These are phyloP conservation scores for Yueomyces sinensis DNA, from an alignment of 805 yeast genomes.

Conservation along the genomic window DNA sequence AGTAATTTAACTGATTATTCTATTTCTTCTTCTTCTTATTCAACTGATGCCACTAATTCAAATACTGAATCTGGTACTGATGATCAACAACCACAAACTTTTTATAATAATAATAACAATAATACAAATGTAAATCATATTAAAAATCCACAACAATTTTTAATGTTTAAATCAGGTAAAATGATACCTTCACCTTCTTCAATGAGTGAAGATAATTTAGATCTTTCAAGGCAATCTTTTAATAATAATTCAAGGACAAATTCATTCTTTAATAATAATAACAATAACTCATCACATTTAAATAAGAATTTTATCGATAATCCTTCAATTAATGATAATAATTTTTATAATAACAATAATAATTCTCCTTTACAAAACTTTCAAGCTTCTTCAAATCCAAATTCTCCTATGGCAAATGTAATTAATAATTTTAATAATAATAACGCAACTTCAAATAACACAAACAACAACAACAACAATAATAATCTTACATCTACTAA, in stretches of 20 bases:
- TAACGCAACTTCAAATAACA: not conserved
- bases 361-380: not conserved
- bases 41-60: not conserved
- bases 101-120: not conserved
- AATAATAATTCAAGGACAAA: not conserved
- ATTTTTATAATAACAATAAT: not conserved
- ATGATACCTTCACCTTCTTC: constrained; percentile 48
- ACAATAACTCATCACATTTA: not conserved
- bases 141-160: not conserved
- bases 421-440: not conserved
- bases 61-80: not conserved
- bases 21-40: not conserved
- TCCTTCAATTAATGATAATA: not conserved
- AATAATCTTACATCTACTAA: not conserved
- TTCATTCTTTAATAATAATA: constrained; percentile 10
- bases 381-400: not conserved
- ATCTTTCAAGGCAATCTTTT: constrained; percentile 12
- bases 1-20: not conserved
- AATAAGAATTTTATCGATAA: not conserved
- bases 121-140: not conserved
- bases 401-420: not conserved
- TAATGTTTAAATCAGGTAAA: constrained; percentile 2
- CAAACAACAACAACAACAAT: not conserved
- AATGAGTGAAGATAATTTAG: constrained; percentile 46
- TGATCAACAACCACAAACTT: not conserved